phyloP scores from a whole-genome alignment of 2,329 filamentous ascomycete genomes.

The Ophiocordyceps robertsii region DNA sequence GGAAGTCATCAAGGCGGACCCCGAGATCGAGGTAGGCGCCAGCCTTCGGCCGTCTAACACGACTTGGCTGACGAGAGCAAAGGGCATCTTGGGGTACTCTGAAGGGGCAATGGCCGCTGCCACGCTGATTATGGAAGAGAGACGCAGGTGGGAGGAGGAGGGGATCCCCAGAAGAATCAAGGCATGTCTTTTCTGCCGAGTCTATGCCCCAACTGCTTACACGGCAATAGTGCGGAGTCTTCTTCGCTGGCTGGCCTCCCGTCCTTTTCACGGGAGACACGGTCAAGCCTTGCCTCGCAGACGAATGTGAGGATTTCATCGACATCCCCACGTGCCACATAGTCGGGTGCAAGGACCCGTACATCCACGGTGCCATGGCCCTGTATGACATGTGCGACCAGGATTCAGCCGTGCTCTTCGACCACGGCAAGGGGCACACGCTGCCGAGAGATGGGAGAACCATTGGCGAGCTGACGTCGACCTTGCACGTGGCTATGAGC shows the following conservation, averaged over 20 bases:
- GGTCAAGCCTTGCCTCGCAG: constrained; percentile 31
- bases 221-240: constrained; percentile 26
- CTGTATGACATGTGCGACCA: constrained; percentile 49
- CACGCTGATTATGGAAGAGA: constrained; percentile 37
- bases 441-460: constrained; percentile 39
- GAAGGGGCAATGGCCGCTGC: constrained; percentile 44
- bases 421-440: constrained; percentile 52
- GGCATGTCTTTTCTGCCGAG: constrained; percentile 9
- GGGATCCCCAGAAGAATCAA: constrained; percentile 21
- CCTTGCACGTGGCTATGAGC: neutral
- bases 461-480: constrained; percentile 26
- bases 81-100: constrained; percentile 45
- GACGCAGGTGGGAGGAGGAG: constrained; percentile 18
- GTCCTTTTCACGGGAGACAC: constrained; percentile 23
- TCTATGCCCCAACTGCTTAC: neutral
- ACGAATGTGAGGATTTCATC: constrained; percentile 33
- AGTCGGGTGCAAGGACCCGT: constrained; percentile 43
- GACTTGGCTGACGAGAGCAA: neutral
- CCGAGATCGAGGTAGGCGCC: constrained; percentile 15
- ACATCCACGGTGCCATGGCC: constrained; percentile 45
- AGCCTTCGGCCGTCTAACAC: too few relatives aligned
- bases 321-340: constrained; percentile 39
- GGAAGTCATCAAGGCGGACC: constrained; percentile 28
- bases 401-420: constrained; percentile 46
- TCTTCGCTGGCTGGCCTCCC: constrained; percentile 42